Evolutionary conservation across 2,329 filamentous ascomycete genomes (phyloP), one percentile per base, ranked within the genome.

Genomic region (Nemania bipapillata): DNA sequence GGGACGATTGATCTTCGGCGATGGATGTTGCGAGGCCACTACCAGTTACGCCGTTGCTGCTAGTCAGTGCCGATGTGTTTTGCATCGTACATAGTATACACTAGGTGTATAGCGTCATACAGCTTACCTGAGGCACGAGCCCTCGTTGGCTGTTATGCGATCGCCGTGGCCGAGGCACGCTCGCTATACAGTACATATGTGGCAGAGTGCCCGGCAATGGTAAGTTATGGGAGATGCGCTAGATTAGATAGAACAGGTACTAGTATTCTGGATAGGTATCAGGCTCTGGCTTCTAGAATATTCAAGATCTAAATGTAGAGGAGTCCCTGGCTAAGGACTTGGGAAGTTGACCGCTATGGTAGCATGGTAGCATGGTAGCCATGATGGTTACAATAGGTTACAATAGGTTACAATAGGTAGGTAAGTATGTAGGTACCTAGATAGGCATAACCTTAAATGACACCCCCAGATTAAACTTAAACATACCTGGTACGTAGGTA

Each of bases 311-410:
- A 32, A n/a, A n/a, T n/a, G n/a, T n/a, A n/a, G n/a, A n/a, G n/a
- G 55, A 15, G 20, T 9, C 12, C 26, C 56, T 65, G 26, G 60
- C 55, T 24, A 42, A 42, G 22, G 17, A 53, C 20, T 30, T 45
- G 35, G 28, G n/a, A 26, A 35, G 50, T 15, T 69, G 59, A 63
- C 63, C 67, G 63, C 63, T n/a, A n/a, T n/a, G n/a, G n/a, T n/a
- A n/a, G n/a, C n/a, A n/a, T n/a, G n/a, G n/a, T n/a, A n/a, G n/a
- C n/a, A n/a, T n/a, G n/a, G n/a, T n/a, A n/a, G n/a, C n/a, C n/a
- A n/a, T n/a, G n/a, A n/a, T n/a, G n/a, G n/a, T n/a, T n/a, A n/a
- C n/a, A n/a, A n/a, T n/a, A n/a, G n/a, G n/a, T n/a, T n/a, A n/a
- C n/a, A n/a, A n/a, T n/a, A n/a, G n/a, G n/a, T n/a, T n/a, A n/a